Evolutionary conservation across 129 eudicot genomes (phyloP).

Genomic region (Flaveria brownii): DNA sequence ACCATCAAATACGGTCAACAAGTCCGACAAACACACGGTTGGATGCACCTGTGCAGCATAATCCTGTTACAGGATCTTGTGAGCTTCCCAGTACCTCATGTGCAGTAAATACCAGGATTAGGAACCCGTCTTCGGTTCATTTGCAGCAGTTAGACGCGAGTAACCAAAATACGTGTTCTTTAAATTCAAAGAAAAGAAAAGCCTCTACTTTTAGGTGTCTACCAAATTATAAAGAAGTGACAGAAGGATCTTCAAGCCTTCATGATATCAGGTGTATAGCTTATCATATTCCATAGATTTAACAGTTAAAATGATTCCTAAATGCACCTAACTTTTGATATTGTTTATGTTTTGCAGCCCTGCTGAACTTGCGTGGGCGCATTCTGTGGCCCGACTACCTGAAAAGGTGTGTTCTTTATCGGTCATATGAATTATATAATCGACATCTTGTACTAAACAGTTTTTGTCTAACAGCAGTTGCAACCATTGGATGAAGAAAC

Average conservation of each 20-base stretch:
- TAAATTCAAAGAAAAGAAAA: conserved; percentile 61
- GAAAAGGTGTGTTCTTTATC: conserved; percentile 48
- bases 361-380: conserved; percentile 55
- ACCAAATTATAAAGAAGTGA: conserved; percentile 63
- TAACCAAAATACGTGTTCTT: conserved; percentile 34
- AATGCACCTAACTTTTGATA: background rate
- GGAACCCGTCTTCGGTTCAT: conserved; percentile 24
- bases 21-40: conserved; percentile 30
- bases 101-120: conserved; percentile 30
- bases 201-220: conserved; percentile 31
- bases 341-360: conserved; percentile 36
- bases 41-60: conserved; percentile 37
- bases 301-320: background rate
- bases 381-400: conserved; percentile 43
- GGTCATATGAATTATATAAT: background rate
- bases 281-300: background rate
- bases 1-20: conserved; percentile 31
- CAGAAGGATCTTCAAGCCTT: conserved; percentile 37
- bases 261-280: conserved; percentile 46
- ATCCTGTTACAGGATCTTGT: conserved; percentile 28
- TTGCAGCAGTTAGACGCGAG: conserved; percentile 30
- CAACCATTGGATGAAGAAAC: conserved; percentile 26
- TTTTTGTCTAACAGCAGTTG: conserved; percentile 39
- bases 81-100: conserved; percentile 37
- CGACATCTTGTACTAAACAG: conserved; percentile 4